Evolutionary conservation across 1,284 basidiomycete species (phyloP), one percentile per base, ranked within the genome.

Genomic region (Acaromyces ingoldii): DNA sequence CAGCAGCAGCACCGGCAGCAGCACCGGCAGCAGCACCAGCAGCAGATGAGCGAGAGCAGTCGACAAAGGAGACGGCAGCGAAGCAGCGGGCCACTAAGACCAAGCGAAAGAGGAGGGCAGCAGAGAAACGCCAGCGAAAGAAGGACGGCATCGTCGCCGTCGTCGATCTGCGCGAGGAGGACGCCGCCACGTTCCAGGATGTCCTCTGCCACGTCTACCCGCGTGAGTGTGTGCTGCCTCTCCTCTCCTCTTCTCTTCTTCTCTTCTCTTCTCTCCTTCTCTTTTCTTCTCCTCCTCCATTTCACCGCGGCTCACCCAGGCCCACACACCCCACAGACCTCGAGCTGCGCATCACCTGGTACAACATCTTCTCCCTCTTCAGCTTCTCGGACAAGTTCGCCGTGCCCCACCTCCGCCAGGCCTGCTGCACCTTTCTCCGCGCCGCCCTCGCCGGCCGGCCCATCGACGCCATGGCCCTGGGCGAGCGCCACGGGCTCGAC

Each of bases 391-490:
- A 67, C 53, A 69, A 69, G 36, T 65, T 60, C 33, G 59, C 60
- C 22, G 64, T 68, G 3, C 53, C 60, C 6, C 56, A 48, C 26
- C 44, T 69, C n/a, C 60, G 55, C 5, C 40, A 55, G 10, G 38
- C 50, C 1, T 64, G 62, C 44, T 29, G 55, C 3, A 44, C 36
- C 17, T 69, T 67, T 30, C 38, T 69, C 2, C 52, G 57, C 2
- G 58, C 58, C 4, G 53, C 67, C 5, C 39, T 67, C n/a, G 63
- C 67, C 0, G 67, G 65, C 0, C 40, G 60, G 7, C 65, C 67
- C 19, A 69, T 69, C 28, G 59, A 65, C 24, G 67, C 67, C n/a
- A 67, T 69, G 65, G 51, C 58, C 0, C 40, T 69, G 0, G 62
- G 59, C 0, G 67, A 67, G 24, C 36, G 55, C 26, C 60, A 62